A percentile compares a stretch with the other conserved stretches of the same genome.
These are phyloP conservation scores for Trypanosoma cruzi DNA, from an alignment of 208 protist species.

Conservation along the genomic window DNA sequence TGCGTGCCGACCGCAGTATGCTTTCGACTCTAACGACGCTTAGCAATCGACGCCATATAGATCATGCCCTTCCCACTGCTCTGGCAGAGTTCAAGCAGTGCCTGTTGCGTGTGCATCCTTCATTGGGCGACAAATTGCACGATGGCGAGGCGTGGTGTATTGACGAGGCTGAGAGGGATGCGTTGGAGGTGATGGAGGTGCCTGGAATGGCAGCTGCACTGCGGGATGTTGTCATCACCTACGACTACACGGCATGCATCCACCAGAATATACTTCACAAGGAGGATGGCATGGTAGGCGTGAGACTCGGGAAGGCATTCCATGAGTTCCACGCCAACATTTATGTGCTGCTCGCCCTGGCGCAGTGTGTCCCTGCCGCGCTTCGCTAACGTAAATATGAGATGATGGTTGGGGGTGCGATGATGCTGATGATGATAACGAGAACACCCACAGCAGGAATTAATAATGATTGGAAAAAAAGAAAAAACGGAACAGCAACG, in stretches of 20 bases:
- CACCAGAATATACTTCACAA: constrained; percentile 7
- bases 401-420: not conserved
- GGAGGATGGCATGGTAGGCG: not conserved
- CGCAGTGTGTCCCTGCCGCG: constrained; percentile 24
- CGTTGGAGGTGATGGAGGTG: constrained; percentile 28
- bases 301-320: constrained; percentile 18
- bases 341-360: constrained; percentile 35
- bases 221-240: constrained; percentile 31
- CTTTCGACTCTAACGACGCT: constrained; percentile 24
- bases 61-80: constrained; percentile 15
- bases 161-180: constrained; percentile 22
- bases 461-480: constrained; percentile 16
- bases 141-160: constrained; percentile 33
- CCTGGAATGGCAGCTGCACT: constrained; percentile 28
- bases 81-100: constrained; percentile 31
- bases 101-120: constrained; percentile 24
- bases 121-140: constrained; percentile 8
- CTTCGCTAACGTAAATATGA: not conserved
- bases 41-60: constrained; percentile 8
- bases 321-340: constrained; percentile 43
- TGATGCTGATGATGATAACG: too few relatives aligned
- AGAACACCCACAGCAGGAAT: too few relatives aligned
- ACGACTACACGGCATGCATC: constrained; percentile 33
- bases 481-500: too few relatives aligned
- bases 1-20: constrained; percentile 33